Evolutionary conservation across 208 protist genomes (phyloP), one percentile per base, ranked within the genome.

Genomic region (Tritrichomonas musculus): DNA sequence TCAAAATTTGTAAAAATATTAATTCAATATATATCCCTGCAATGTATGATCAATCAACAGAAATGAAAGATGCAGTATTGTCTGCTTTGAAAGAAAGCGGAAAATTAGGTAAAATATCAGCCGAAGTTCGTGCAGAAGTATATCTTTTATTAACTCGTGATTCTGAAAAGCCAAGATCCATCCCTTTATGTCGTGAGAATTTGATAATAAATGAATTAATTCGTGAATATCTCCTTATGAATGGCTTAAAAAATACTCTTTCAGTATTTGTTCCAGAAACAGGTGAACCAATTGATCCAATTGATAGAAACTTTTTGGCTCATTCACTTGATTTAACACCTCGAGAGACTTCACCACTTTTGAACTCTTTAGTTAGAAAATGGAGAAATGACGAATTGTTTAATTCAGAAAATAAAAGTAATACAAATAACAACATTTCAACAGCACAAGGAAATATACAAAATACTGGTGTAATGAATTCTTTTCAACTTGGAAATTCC

Each of bases 151-250:
- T 88, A 13, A 55, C 27, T 53, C 14, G 41, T 44, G 77, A 88
- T 39, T 5, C 33, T 14, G 25, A 60, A 39, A n/a, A 57, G 53
- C 77, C 33, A n/a, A 33, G 47, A 53, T 27, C 33, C 3, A 88
- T 88, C 47, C 77, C 77, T 1, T 36, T 88, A 27, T 88, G 77
- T 88, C 44, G 41, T 39, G 97, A 98, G 94, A 98, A 98, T 94
- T 93, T 98, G 92, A 95, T 98, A 30, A 95, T 98, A 92, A 97
- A 98, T 94, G 97, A 98, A 94, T 96, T 98, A n/a, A 97, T 98
- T 75, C 96, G 97, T 73, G 97, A 98, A 94, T 98, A 98, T 93
- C 93, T 98, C 22, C 95, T 95, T 25, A 97, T 97, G 94, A 98
- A 98, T 94, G 96, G 97, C 0, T 96, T 97, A 39, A 96, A 97